Percentiles rank a stretch among this genome's conserved stretches.
Conservation (phyloP, 768 basidiomycete genomes). For the Trametes punicea region DNA sequence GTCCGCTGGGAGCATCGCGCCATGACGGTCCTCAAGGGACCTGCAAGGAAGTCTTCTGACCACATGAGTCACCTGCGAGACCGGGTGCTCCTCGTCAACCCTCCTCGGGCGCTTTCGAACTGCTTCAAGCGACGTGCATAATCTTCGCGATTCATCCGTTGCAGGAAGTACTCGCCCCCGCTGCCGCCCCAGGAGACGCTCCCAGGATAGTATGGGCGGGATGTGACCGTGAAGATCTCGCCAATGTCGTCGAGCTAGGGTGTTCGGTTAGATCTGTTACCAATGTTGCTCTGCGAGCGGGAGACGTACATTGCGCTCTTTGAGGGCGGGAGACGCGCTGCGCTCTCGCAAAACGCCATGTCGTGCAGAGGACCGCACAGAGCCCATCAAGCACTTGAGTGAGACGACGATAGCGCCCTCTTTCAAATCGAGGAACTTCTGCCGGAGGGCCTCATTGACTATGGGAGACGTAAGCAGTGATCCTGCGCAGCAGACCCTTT, state of each 20-base stretch:
- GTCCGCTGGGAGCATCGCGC: no score
- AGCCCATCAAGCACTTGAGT: slow-evolving; percentile 78
- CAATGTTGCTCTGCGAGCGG: not conserved
- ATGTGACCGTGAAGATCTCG: slow-evolving; percentile 76
- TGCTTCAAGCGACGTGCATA: slow-evolving; percentile 57
- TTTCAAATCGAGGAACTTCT: slow-evolving; percentile 92
- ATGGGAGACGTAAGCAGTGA: not conserved
- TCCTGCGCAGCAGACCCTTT: not conserved
- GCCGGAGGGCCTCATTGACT: slow-evolving; percentile 87
- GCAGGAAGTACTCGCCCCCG: slow-evolving; percentile 70
- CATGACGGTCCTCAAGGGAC: no score
- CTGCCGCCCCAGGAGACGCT: slow-evolving; percentile 79
- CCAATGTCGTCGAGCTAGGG: slow-evolving; percentile 76
- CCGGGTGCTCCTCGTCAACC: not conserved
- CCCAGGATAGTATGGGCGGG: slow-evolving; percentile 63
- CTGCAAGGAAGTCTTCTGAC: not conserved
- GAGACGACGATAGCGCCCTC: slow-evolving; percentile 90
- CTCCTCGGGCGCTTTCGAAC: slow-evolving; percentile 47
- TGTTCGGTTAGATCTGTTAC: not conserved
- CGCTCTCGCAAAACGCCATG: slow-evolving; percentile 46
- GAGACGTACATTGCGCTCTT: slow-evolving; percentile 17
- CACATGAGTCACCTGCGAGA: slow-evolving; percentile 5
- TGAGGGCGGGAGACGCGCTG: slow-evolving; percentile 16
- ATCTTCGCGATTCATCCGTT: slow-evolving; percentile 70
- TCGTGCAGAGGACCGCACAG: slow-evolving; percentile 74